Conservation (phyloP, 176 grass and related monocot genomes). For the Calamus simplicifolius region DNA sequence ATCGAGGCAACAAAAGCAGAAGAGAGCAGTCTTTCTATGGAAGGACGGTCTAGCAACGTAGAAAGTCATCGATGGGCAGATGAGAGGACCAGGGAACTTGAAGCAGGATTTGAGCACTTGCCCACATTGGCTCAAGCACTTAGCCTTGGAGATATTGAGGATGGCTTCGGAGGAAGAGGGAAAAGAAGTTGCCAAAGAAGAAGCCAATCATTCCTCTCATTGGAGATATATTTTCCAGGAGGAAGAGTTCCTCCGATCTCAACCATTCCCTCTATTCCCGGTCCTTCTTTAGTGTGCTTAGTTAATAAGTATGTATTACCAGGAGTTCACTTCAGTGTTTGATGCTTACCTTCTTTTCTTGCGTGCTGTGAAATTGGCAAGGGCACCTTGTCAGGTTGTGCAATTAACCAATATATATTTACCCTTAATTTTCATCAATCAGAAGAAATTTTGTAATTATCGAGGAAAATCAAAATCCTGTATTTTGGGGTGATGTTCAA, state of each 20-base stretch:
- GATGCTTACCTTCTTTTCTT: too few relatives aligned
- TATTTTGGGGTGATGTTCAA: too few relatives aligned
- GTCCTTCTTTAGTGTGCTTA: conserved; percentile 27
- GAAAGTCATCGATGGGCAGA: conserved; percentile 9
- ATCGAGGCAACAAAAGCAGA: conserved; percentile 2
- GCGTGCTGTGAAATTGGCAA: too few relatives aligned
- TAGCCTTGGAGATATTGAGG: conserved; percentile 7
- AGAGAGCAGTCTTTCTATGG: too few relatives aligned
- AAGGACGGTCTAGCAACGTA: neutral
- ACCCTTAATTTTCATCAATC: too few relatives aligned
- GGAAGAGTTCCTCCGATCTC: conserved; percentile 11
- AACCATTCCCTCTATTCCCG: conserved; percentile 11
- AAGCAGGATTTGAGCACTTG: conserved; percentile 12
- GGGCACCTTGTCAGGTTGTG: too few relatives aligned
- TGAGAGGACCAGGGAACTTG: conserved; percentile 7
- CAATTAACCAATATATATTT: too few relatives aligned
- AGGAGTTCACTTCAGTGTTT: too few relatives aligned
- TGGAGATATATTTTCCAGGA: conserved; percentile 22
- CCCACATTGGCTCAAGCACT: conserved; percentile 22
- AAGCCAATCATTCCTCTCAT: conserved; percentile 25
- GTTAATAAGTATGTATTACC: neutral
- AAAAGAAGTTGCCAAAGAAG: conserved; percentile 14
- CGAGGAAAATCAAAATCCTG: too few relatives aligned
- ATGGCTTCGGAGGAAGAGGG: neutral
- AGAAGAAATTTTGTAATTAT: too few relatives aligned